These are phyloP conservation scores for Clavispora carvajalis DNA, from an alignment of 805 yeast genomes.

Conservation along the genomic window DNA sequence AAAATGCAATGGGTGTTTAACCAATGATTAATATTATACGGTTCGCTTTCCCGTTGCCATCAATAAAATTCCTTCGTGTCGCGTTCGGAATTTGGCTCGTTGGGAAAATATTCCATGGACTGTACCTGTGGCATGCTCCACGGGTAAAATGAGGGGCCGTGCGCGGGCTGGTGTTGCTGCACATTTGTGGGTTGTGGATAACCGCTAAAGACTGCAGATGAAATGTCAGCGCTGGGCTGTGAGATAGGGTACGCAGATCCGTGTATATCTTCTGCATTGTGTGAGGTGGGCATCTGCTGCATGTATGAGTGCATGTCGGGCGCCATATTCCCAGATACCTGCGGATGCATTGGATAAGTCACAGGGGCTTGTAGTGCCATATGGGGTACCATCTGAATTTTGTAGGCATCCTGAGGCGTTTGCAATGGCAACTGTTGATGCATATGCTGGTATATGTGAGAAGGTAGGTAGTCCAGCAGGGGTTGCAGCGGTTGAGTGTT, in stretches of 20 bases:
- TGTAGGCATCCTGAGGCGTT: background rate
- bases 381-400: background rate
- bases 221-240: background rate
- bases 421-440: background rate
- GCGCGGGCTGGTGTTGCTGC: background rate
- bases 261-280: background rate
- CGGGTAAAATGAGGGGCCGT: background rate
- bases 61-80: background rate
- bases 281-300: background rate
- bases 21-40: no score
- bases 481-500: background rate
- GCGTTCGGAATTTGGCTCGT: background rate
- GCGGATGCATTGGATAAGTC: background rate
- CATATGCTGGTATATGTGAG: background rate
- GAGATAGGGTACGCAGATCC: background rate
- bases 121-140: background rate
- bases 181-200: background rate
- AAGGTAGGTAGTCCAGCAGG: background rate
- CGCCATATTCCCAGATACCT: background rate
- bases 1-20: no score
- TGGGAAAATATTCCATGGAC: background rate
- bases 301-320: background rate
- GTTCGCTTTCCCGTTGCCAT: background rate
- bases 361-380: background rate
- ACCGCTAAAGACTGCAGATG: background rate